phyloP scores from a whole-genome alignment of 352 stramenopile genomes.

The Phytophthora pini region DNA sequence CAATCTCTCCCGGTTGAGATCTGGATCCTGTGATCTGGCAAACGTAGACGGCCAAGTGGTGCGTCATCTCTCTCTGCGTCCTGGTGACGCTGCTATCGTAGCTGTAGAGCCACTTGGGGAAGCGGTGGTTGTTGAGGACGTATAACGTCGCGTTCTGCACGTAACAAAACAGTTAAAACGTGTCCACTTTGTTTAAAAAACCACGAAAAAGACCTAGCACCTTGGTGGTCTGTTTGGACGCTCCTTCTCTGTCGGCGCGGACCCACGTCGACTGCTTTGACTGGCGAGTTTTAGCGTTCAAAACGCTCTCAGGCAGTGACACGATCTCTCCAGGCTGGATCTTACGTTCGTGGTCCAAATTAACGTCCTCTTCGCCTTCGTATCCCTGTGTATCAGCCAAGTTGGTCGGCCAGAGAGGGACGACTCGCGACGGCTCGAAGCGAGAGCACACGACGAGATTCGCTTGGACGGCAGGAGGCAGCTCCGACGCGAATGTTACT shows the following conservation, averaged over 20 bases:
- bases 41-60: conserved; percentile 39
- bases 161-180: background rate
- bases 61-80: conserved; percentile 40
- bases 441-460: conserved; percentile 42
- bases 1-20: conserved; percentile 7
- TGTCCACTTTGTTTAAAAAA: background rate
- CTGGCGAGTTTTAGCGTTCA: background rate
- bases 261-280: conserved; percentile 32
- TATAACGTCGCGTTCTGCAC: conserved; percentile 44
- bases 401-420: conserved; percentile 17
- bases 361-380: background rate
- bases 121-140: conserved; percentile 60
- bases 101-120: conserved; percentile 47
- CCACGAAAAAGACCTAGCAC: background rate
- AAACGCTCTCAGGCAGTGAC: conserved; percentile 13
- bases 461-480: background rate
- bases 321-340: conserved; percentile 20
- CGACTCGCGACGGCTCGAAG: conserved; percentile 37
- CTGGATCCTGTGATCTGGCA: conserved; percentile 9
- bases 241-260: conserved; percentile 37
- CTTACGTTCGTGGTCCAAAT: conserved; percentile 6
- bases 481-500: conserved; percentile 24
- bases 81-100: conserved; percentile 43
- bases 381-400: background rate
- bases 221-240: conserved; percentile 2